Evolutionary conservation across 2,329 filamentous ascomycete genomes (phyloP).

Genomic region (Colletotrichum sp.): DNA sequence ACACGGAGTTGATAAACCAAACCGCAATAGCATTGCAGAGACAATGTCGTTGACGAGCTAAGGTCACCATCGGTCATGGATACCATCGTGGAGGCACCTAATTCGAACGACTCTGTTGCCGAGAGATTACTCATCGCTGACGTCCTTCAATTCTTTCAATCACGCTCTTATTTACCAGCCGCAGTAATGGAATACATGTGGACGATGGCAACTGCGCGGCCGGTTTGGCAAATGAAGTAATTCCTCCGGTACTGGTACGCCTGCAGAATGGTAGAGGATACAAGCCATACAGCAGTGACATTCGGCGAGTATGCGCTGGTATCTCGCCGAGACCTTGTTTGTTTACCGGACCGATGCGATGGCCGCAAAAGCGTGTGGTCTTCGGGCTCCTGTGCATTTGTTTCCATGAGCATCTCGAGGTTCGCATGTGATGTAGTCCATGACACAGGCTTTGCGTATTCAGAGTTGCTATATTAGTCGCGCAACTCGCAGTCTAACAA

Average conservation of each 20-base stretch:
- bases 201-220: too few relatives aligned
- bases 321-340: too few relatives aligned
- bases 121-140: not conserved
- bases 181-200: not conserved
- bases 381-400: fast-evolving
- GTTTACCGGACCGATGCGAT: too few relatives aligned
- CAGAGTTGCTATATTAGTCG: not conserved
- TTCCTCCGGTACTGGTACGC: not conserved
- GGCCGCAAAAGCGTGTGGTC: not conserved
- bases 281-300: too few relatives aligned
- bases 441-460: not conserved
- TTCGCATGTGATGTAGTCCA: fast-evolving
- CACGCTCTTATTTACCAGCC: not conserved
- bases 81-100: fast-evolving
- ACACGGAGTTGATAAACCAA: not conserved
- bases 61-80: not conserved
- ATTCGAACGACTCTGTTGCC: not conserved
- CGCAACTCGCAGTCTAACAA: fast-evolving
- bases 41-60: not conserved
- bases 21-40: not conserved
- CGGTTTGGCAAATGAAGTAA: not conserved
- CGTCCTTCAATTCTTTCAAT: not conserved
- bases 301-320: too few relatives aligned
- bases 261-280: not conserved
- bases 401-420: not conserved